These are phyloP conservation scores for Ogataea methylovora DNA, from an alignment of 805 yeast species.

Conservation along the genomic window DNA sequence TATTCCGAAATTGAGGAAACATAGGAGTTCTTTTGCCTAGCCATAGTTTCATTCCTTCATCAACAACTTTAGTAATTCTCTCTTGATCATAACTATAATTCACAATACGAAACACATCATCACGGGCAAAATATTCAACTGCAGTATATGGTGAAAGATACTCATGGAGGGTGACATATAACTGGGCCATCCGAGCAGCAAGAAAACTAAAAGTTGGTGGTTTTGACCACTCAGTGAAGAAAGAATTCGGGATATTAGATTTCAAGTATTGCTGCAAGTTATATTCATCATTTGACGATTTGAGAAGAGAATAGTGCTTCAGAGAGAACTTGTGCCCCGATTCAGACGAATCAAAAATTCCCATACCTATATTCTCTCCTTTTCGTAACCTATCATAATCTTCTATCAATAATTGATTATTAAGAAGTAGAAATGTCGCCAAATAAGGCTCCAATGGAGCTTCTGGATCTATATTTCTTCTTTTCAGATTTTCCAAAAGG, in stretches of 20 bases:
- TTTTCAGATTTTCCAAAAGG: constrained; percentile 37
- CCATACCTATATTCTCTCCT: constrained; percentile 34
- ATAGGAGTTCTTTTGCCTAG: constrained; percentile 45
- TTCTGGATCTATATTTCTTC: constrained; percentile 42
- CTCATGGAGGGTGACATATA: constrained; percentile 28
- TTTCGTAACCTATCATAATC: constrained; percentile 39
- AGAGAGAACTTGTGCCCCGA: no score
- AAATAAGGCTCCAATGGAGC: constrained; percentile 36
- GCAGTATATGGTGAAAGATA: constrained; percentile 30
- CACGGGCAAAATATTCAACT: constrained; percentile 47
- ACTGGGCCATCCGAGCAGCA: constrained; percentile 46
- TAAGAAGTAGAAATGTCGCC: constrained; percentile 29
- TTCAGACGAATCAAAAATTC: no score
- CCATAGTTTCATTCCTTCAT: constrained; percentile 44
- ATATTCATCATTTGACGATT: no score
- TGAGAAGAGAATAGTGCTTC: no score
- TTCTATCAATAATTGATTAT: constrained; percentile 26
- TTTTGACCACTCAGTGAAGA: constrained; percentile 37
- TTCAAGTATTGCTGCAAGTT: no score
- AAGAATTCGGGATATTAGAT: constrained; percentile 18
- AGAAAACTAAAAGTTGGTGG: constrained; percentile 53
- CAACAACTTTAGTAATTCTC: constrained; percentile 22
- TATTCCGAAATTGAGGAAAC: constrained; percentile 30
- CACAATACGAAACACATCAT: constrained; percentile 32
- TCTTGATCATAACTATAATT: constrained; percentile 29